Percentiles rank a stretch among this genome's conserved stretches.
Conservation (phyloP, 2,329 filamentous ascomycete species). For the Aspergillus sp. region DNA sequence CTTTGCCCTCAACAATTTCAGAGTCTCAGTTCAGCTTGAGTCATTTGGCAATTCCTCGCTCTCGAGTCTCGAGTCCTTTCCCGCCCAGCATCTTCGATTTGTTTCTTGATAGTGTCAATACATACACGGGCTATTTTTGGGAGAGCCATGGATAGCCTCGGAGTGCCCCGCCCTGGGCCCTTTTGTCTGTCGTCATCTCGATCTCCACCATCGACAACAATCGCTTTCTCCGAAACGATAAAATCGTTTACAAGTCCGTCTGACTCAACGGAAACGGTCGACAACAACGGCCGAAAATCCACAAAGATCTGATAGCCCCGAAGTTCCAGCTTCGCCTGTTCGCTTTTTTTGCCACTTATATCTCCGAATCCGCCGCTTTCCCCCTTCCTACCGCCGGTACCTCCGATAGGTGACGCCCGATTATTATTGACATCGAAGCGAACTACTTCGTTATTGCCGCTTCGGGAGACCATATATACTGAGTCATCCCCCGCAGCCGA, state of each 20-base stretch:
- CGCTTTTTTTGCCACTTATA: constrained; percentile 7
- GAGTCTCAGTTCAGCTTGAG: background rate
- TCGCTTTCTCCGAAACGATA: constrained; percentile 1
- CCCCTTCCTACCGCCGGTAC: background rate
- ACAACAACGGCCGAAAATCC: background rate
- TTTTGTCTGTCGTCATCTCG: constrained; percentile 3
- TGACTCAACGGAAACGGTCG: background rate
- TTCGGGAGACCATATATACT: background rate
- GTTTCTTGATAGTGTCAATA: background rate
- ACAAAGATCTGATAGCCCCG: background rate
- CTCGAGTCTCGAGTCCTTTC: background rate
- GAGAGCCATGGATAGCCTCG: background rate
- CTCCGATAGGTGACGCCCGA: background rate
- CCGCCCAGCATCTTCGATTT: background rate
- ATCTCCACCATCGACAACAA: constrained; percentile 2
- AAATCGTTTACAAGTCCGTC: background rate
- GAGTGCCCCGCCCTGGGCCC: background rate
- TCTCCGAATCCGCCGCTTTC: background rate
- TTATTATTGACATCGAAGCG: background rate
- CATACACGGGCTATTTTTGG: background rate
- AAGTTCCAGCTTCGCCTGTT: background rate
- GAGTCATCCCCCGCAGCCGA: background rate
- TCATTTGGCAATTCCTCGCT: background rate
- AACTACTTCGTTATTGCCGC: background rate
- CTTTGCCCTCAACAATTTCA: background rate